Percentiles rank a stretch among this genome's conserved stretches.
These are phyloP conservation scores for Chondrus crispus DNA, from an alignment of 23 red algal genomes.

Conservation along the genomic window DNA sequence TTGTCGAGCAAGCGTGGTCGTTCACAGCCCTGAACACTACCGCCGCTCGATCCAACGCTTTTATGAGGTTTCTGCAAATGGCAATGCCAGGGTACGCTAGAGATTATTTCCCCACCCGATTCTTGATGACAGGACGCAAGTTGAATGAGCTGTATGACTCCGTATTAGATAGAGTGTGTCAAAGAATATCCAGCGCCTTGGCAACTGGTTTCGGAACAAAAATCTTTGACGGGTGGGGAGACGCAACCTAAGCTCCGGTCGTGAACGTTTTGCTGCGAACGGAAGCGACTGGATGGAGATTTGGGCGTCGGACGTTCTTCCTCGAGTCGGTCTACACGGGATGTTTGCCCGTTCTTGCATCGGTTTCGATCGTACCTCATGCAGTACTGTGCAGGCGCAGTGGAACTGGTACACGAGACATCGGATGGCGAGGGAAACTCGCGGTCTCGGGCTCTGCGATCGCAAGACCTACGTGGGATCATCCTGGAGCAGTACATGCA, in stretches of 20 bases:
- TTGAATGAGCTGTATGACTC: no score
- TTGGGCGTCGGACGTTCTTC: not conserved
- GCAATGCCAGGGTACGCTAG: no score
- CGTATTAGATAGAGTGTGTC: not conserved
- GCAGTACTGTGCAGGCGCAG: no score
- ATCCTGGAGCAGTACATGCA: no score
- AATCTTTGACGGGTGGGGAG: slow-evolving; percentile 9
- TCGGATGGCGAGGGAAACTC: not conserved
- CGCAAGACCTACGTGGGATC: not conserved
- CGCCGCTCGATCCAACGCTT: no score
- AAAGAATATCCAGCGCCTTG: not conserved
- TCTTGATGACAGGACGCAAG: no score
- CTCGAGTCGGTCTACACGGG: slow-evolving; percentile 21
- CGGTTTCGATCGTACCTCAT: no score
- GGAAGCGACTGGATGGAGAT: not conserved
- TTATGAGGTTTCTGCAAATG: no score
- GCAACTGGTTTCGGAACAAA: not conserved
- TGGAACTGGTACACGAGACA: not conserved
- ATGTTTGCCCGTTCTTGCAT: no score
- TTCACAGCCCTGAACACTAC: no score
- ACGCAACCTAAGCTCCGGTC: not conserved
- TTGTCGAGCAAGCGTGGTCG: no score
- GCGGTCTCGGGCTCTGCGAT: not conserved
- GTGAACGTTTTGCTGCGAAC: slow-evolving; percentile 10
- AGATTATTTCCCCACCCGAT: no score